Evolutionary conservation across 2,329 filamentous ascomycete genomes (phyloP).

Genomic region (Neocatenulostroma microsporum): DNA sequence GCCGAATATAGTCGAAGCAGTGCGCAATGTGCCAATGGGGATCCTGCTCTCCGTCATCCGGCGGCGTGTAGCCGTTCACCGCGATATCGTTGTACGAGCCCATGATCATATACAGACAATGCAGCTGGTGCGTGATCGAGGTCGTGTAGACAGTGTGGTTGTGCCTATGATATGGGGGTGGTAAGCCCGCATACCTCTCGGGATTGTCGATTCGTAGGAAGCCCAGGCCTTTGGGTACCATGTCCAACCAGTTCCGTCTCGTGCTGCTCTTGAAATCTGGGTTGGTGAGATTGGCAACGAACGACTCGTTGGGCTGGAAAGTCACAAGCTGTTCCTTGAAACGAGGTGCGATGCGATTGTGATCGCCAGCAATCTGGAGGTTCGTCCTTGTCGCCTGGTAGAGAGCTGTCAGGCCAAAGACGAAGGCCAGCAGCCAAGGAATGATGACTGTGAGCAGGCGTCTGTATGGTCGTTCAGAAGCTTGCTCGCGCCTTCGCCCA

Average conservation of each 20-base stretch:
- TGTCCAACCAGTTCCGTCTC: neutral
- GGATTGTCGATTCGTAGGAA: neutral
- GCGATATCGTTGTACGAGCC: neutral
- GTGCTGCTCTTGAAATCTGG: neutral
- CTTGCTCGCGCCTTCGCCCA: no score
- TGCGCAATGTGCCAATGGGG: constrained; percentile 25
- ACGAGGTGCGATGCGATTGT: neutral
- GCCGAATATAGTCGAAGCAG: constrained; percentile 26
- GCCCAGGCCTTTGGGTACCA: neutral
- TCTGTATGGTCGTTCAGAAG: no score
- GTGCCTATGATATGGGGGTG: neutral
- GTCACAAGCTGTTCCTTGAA: neutral
- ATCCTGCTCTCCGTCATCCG: neutral
- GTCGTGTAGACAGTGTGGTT: constrained; percentile 1
- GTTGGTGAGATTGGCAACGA: constrained; percentile 1
- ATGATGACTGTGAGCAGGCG: no score
- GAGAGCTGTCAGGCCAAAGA: no score
- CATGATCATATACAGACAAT: neutral
- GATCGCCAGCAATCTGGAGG: neutral
- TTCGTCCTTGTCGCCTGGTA: neutral
- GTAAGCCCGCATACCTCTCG: neutral
- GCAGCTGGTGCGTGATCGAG: constrained; percentile 1
- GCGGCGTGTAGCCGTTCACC: neutral
- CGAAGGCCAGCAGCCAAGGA: no score
- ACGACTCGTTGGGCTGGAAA: neutral